These are phyloP conservation scores for Cephaloascus fragrans DNA, from an alignment of 805 yeast genomes.

Conservation along the genomic window DNA sequence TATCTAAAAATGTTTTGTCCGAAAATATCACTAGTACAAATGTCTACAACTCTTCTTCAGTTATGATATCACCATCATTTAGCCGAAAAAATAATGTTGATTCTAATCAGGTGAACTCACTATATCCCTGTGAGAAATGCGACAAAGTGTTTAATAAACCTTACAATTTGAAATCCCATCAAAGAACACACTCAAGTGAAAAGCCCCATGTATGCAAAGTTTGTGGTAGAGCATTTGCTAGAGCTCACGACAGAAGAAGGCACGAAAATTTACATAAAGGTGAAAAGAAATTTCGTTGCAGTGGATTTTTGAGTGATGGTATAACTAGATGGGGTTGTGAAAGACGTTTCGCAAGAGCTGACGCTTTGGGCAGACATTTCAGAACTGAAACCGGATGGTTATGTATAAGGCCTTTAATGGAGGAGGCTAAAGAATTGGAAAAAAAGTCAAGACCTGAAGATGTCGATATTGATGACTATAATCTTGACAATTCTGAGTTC, in stretches of 20 bases:
- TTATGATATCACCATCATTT: neutral
- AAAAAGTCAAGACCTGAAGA: constrained; percentile 5
- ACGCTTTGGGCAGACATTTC: constrained; percentile 69
- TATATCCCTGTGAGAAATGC: constrained; percentile 31
- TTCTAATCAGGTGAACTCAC: constrained; percentile 1
- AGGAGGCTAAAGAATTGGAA: constrained; percentile 36
- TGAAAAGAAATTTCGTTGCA: constrained; percentile 58
- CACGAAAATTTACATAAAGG: constrained; percentile 74
- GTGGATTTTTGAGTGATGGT: constrained; percentile 49
- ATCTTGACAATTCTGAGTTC: constrained; percentile 10
- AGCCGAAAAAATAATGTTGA: constrained; percentile 2
- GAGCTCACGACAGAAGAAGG: constrained; percentile 68
- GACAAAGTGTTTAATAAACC: constrained; percentile 37
- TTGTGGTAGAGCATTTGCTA: constrained; percentile 63
- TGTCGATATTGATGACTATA: constrained; percentile 1
- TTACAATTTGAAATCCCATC: constrained; percentile 39
- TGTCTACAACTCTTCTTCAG: neutral
- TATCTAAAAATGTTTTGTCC: neutral
- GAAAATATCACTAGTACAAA: neutral
- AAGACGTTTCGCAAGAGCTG: constrained; percentile 64
- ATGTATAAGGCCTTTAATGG: constrained; percentile 57
- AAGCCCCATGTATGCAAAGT: constrained; percentile 58
- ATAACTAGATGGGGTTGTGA: constrained; percentile 67
- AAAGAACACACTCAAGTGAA: constrained; percentile 50
- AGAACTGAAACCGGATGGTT: constrained; percentile 66